These are phyloP conservation scores for Omphalotus olearius DNA, from an alignment of 1,284 basidiomycete genomes.

Conservation along the genomic window DNA sequence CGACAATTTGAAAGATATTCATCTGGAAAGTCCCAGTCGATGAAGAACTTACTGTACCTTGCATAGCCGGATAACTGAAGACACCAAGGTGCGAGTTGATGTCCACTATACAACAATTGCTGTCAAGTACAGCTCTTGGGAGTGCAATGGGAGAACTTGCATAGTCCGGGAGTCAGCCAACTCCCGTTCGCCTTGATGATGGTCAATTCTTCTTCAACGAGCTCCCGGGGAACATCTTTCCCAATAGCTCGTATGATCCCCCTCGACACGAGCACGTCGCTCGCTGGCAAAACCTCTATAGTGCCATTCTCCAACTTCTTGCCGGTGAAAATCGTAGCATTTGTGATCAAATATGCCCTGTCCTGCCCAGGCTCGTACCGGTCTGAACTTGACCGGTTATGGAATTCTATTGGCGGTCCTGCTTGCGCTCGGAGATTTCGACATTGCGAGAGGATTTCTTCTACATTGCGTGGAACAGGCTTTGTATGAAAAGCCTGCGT, in stretches of 20 bases:
- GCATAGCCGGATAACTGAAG: slow-evolving; percentile 51
- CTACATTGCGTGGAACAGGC: slow-evolving; percentile 20
- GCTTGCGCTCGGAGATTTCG: slow-evolving; percentile 36
- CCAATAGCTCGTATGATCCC: slow-evolving; percentile 57
- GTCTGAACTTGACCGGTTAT: slow-evolving; percentile 59
- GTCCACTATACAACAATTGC: slow-evolving; percentile 44
- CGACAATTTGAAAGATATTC: background rate
- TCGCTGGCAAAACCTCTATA: slow-evolving; percentile 47
- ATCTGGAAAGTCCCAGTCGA: background rate
- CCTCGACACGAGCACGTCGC: slow-evolving; percentile 55
- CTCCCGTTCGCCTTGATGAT: slow-evolving; percentile 55
- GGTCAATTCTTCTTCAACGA: slow-evolving; percentile 36
- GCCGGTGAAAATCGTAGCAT: slow-evolving; percentile 81
- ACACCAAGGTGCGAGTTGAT: slow-evolving; percentile 81
- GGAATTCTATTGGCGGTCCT: slow-evolving; percentile 48
- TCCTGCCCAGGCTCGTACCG: slow-evolving; percentile 66
- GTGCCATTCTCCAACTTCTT: slow-evolving; percentile 55
- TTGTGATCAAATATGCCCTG: slow-evolving; percentile 59
- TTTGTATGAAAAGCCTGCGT: background rate
- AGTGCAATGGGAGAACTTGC: slow-evolving; percentile 26
- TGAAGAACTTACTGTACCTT: slow-evolving; percentile 33
- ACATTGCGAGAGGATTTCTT: slow-evolving; percentile 37
- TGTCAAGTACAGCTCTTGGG: background rate
- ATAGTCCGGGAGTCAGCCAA: slow-evolving; percentile 68
- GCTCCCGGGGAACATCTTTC: slow-evolving; percentile 35